These are phyloP conservation scores for Cadophora sp. DNA, from an alignment of 2,329 filamentous ascomycete species.

Conservation along the genomic window DNA sequence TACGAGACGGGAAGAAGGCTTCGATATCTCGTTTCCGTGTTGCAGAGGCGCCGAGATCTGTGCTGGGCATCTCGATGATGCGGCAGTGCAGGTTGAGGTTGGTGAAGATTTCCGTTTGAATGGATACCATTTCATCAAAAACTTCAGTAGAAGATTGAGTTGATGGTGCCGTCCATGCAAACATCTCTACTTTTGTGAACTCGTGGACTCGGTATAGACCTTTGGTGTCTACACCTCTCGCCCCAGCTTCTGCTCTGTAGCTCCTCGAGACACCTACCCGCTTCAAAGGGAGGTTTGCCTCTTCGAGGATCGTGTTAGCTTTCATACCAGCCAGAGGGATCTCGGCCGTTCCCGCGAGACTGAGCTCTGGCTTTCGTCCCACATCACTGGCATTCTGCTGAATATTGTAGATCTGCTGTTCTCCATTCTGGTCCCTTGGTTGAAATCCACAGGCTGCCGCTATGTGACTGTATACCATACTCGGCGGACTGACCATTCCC, in stretches of 20 bases:
- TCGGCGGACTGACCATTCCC: slow-evolving; percentile 83
- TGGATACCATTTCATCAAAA: slow-evolving; percentile 85
- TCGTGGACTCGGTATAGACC: slow-evolving; percentile 97
- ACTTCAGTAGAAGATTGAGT: slow-evolving; percentile 57
- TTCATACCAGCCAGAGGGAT: slow-evolving; percentile 94
- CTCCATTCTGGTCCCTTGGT: slow-evolving; percentile 86
- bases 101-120: slow-evolving; percentile 84
- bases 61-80: slow-evolving; percentile 88
- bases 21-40: slow-evolving; percentile 91
- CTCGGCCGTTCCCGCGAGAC: slow-evolving; percentile 88
- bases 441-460: slow-evolving; percentile 92
- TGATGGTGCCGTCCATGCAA: slow-evolving; percentile 82
- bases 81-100: slow-evolving; percentile 83
- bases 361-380: slow-evolving; percentile 70
- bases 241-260: slow-evolving; percentile 94
- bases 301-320: slow-evolving; percentile 72
- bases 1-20: slow-evolving; percentile 86
- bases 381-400: slow-evolving; percentile 70
- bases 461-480: slow-evolving; percentile 90
- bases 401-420: slow-evolving; percentile 89
- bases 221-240: slow-evolving; percentile 88
- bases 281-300: slow-evolving; percentile 74
- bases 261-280: slow-evolving; percentile 87
- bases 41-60: slow-evolving; percentile 89
- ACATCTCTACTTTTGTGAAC: slow-evolving; percentile 98